Conservation (phyloP, 1,284 basidiomycete genomes). For the Leccinum variabile region DNA sequence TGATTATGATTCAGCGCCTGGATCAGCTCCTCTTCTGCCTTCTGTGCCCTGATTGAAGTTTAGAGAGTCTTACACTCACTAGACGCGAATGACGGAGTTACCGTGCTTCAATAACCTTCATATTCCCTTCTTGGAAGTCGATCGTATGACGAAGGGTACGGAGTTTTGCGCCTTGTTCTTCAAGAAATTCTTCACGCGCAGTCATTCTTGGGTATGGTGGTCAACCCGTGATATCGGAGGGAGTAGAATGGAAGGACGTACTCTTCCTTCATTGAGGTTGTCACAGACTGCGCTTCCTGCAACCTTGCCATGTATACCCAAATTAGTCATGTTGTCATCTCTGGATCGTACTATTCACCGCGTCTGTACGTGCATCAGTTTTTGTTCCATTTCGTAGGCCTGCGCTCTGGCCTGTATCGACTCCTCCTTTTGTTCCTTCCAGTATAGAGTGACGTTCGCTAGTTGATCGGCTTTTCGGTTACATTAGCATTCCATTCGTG, state of each 20-base stretch:
- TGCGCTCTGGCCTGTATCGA: constrained; percentile 24
- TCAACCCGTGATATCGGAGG: constrained; percentile 15
- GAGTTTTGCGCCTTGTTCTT: constrained; percentile 29
- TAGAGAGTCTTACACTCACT: constrained; percentile 9
- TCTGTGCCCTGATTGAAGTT: constrained; percentile 24
- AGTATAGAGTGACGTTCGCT: constrained; percentile 21
- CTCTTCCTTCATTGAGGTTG: constrained; percentile 36
- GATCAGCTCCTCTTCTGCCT: constrained; percentile 22
- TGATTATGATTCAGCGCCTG: constrained; percentile 23
- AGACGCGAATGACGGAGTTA: constrained; percentile 13
- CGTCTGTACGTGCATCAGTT: constrained; percentile 22
- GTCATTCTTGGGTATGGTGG: constrained; percentile 22
- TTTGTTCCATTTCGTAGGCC: constrained; percentile 32
- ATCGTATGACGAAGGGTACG: constrained; percentile 33
- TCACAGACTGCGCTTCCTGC: constrained; percentile 30
- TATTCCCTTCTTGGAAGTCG: constrained; percentile 33
- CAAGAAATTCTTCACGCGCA: constrained; percentile 23
- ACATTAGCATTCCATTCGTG: constrained; percentile 17
- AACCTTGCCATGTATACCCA: constrained; percentile 19
- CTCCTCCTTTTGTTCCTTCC: constrained; percentile 34
- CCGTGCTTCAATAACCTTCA: constrained; percentile 28
- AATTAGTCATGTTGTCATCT: constrained; percentile 16
- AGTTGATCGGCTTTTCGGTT: constrained; percentile 27
- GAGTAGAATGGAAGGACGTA: constrained; percentile 25
- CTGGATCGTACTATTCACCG: constrained; percentile 18